These are phyloP conservation scores for Phytopythium helicoides DNA, from an alignment of 352 stramenopile species.

Conservation along the genomic window DNA sequence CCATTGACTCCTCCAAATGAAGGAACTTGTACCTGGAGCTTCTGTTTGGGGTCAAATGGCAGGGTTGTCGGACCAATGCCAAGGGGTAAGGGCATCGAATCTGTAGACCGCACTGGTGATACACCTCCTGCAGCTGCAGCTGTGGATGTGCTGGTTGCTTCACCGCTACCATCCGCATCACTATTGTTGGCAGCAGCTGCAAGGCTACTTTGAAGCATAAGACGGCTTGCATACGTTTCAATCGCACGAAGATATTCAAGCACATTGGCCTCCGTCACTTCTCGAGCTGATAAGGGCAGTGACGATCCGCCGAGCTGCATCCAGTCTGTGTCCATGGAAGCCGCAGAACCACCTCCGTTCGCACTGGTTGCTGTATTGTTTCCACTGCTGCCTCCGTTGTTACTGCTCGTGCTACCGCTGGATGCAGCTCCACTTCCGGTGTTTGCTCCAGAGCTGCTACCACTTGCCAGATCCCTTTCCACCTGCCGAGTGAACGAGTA, in stretches of 20 bases:
- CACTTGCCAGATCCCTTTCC: slow-evolving; percentile 20
- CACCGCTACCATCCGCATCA: background rate
- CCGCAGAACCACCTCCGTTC: slow-evolving; percentile 15
- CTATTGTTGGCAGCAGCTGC: slow-evolving; percentile 8
- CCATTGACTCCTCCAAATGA: slow-evolving; percentile 55
- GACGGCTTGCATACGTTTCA: slow-evolving; percentile 62
- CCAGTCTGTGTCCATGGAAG: slow-evolving; percentile 1
- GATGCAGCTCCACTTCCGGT: background rate
- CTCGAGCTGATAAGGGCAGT: slow-evolving; percentile 14
- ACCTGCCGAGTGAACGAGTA: slow-evolving; percentile 53
- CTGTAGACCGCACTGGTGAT: slow-evolving; percentile 1
- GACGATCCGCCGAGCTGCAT: slow-evolving; percentile 21
- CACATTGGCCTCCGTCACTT: slow-evolving; percentile 63
- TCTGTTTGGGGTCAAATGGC: slow-evolving; percentile 47
- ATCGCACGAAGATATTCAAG: slow-evolving; percentile 78
- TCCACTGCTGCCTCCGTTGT: background rate
- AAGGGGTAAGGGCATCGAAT: slow-evolving; percentile 18
- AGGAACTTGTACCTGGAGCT: slow-evolving; percentile 56
- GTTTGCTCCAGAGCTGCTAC: background rate
- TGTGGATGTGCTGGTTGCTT: too few species aligned
- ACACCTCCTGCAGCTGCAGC: background rate
- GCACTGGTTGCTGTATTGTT: slow-evolving; percentile 9
- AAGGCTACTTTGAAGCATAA: slow-evolving; percentile 48
- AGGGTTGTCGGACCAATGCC: slow-evolving; percentile 49
- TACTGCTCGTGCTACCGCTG: background rate